phyloP scores from a whole-genome alignment of 441 rosid species.

The Rhodomyrtus psidioides region DNA sequence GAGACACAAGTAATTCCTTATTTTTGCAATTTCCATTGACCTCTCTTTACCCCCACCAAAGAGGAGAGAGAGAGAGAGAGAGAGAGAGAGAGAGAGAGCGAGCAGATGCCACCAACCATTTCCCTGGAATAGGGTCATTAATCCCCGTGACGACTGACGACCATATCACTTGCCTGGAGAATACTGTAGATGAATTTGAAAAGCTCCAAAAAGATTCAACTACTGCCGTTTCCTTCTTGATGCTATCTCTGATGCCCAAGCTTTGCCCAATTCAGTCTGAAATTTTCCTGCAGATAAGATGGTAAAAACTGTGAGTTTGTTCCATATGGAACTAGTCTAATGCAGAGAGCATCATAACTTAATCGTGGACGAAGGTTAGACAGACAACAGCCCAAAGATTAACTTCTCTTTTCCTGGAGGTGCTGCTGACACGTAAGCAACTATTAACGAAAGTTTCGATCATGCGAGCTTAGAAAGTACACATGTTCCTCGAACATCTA shows the following conservation, averaged over 20 bases:
- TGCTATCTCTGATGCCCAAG: slow-evolving; percentile 84
- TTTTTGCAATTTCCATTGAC: neutral
- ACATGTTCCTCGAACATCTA: neutral
- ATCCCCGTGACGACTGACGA: neutral
- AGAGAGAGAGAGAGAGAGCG: neutral
- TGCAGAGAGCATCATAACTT: neutral
- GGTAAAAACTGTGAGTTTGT: neutral
- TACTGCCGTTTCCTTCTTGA: slow-evolving; percentile 43
- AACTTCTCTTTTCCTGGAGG: neutral
- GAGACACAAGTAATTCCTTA: neutral
- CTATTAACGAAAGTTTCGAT: neutral
- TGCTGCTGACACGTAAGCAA: neutral
- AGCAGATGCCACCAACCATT: neutral
- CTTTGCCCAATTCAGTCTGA: slow-evolving; percentile 86
- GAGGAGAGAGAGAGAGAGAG: neutral
- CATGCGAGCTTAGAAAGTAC: neutral
- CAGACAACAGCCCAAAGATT: neutral
- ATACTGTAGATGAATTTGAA: neutral
- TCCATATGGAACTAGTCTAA: neutral
- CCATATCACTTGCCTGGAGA: neutral
- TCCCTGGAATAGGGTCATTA: neutral
- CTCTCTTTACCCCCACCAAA: neutral
- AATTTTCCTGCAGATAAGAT: slow-evolving; percentile 58
- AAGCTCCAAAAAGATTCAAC: neutral
- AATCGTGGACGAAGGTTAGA: neutral